Evolutionary conservation across 345 rosid genomes (phyloP), one percentile per base, ranked within the genome.

Genomic region (Noccaea bulbosa): DNA sequence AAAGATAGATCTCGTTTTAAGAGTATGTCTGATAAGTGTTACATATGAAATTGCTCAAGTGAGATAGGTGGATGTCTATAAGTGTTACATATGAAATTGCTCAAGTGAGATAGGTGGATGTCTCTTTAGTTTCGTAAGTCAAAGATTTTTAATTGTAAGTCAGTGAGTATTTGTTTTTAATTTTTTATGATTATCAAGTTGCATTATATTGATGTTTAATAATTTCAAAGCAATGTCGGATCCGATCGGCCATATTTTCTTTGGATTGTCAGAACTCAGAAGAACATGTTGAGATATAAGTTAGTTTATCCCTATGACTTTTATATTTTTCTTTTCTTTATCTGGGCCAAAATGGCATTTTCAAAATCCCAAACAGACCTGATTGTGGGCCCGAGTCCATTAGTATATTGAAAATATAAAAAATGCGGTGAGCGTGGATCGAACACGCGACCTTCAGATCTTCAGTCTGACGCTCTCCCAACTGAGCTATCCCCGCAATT

Each of bases 401-500:
- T 35, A 0, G 5, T 5, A 3, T 16, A 38, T 11, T 6, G 15
- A 0, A 6, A 20, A 11, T 0, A 20, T 1, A 1, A 35, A 54
- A 11, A 3, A 6, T 87, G 91, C 97, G 91, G 93, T 88, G 93
- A 85, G 82, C 90, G 86, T 91, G 83, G 86, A 88, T 84, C 90
- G 97, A 91, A 91, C 93, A 87, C 91, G 88, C 83, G 93, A 81
- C 96, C 93, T 91, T 87, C 91, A 88, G 93, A 91, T 91, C 93
- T 88, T 91, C 96, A 91, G 93, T 87, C 93, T 87, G 96, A 88
- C 87, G 96, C 96, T 88, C 93, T 87, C 93, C 91, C 91, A 86
- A 63, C 74, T 71, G 78, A 83, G 96, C 92, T 65, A 86, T 85
- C 74, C 92, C 91, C 79, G 86, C n/a, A n/a, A n/a, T n/a, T n/a